Percentiles rank a stretch among this genome's conserved stretches.
These are phyloP conservation scores for Aspergillus sparsus DNA, from an alignment of 495 filamentous ascomycete species.

Conservation along the genomic window DNA sequence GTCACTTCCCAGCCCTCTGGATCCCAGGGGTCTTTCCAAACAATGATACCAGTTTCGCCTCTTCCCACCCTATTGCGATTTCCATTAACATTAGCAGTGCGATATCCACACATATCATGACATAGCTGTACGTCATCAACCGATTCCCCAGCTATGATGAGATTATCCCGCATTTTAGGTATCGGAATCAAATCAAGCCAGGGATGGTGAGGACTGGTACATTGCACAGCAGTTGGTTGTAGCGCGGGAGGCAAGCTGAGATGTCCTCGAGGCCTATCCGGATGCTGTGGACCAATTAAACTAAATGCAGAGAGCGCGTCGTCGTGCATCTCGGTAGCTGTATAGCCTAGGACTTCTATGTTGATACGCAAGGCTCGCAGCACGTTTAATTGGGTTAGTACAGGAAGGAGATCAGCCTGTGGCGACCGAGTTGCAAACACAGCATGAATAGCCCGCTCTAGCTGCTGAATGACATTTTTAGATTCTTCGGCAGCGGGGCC, in stretches of 20 bases:
- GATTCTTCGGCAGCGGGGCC: background rate
- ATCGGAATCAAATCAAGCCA: conserved; percentile 15
- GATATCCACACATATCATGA: conserved; percentile 4
- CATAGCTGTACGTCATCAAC: conserved; percentile 7
- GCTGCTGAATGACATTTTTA: background rate
- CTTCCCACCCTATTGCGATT: background rate
- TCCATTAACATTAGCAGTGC: background rate
- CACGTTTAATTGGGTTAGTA: conserved; percentile 13
- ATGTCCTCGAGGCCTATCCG: too few relatives aligned
- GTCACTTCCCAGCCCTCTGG: conserved; percentile 16
- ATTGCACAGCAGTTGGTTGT: conserved; percentile 1
- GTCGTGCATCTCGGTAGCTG: conserved; percentile 8
- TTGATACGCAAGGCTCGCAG: conserved; percentile 8
- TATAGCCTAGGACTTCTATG: conserved; percentile 7
- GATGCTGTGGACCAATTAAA: background rate
- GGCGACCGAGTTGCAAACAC: background rate
- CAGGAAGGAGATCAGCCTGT: conserved; percentile 2
- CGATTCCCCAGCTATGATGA: background rate
- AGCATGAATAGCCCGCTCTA: background rate
- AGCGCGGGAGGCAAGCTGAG: background rate
- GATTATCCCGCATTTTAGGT: conserved; percentile 12
- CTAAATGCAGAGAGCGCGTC: conserved; percentile 4
- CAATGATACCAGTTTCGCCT: conserved; percentile 11
- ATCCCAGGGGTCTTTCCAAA: conserved; percentile 17
- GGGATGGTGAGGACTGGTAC: too few relatives aligned